Conservation (phyloP, 2,329 filamentous ascomycete genomes). For the Aspergillus uvarum region DNA sequence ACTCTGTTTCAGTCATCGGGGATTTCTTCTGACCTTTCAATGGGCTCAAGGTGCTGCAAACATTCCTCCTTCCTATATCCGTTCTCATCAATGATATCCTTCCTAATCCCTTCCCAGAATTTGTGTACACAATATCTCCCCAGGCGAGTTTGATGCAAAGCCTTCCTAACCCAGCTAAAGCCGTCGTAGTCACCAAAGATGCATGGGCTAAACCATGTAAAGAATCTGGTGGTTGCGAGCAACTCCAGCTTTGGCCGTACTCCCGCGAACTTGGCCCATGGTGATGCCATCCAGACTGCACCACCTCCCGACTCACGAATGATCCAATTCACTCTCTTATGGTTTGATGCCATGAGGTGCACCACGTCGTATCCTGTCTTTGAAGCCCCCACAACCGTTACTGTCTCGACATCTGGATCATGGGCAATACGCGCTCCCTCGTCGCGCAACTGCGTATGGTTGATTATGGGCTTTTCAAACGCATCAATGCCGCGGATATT, state of each 20-base stretch:
- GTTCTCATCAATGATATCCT: not conserved
- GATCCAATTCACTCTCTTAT: conserved; percentile 44
- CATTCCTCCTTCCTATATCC: conserved; percentile 1
- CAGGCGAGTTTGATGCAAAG: conserved; percentile 1
- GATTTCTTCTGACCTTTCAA: not conserved
- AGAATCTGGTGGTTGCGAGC: not conserved
- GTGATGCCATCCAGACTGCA: conserved; percentile 11
- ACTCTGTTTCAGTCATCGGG: not conserved
- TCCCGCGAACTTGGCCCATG: not conserved
- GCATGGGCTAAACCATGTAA: not conserved
- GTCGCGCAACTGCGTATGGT: too few species aligned
- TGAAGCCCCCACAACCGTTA: conserved; percentile 4
- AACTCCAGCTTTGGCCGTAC: not conserved
- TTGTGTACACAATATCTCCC: not conserved
- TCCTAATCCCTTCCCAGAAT: not conserved
- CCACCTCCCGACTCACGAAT: conserved; percentile 26
- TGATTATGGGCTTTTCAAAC: not conserved
- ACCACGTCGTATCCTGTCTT: conserved; percentile 68
- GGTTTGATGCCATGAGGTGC: conserved; percentile 59
- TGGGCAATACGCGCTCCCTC: too few species aligned
- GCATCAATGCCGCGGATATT: not conserved
- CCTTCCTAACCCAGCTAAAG: not conserved
- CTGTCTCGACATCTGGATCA: not conserved
- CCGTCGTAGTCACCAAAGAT: not conserved
- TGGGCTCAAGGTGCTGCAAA: conserved; percentile 4